Percentiles rank a stretch among this genome's conserved stretches.
Evolutionary conservation across 495 filamentous ascomycete species (phyloP).

Genomic region (Aspergillus steynii): DNA sequence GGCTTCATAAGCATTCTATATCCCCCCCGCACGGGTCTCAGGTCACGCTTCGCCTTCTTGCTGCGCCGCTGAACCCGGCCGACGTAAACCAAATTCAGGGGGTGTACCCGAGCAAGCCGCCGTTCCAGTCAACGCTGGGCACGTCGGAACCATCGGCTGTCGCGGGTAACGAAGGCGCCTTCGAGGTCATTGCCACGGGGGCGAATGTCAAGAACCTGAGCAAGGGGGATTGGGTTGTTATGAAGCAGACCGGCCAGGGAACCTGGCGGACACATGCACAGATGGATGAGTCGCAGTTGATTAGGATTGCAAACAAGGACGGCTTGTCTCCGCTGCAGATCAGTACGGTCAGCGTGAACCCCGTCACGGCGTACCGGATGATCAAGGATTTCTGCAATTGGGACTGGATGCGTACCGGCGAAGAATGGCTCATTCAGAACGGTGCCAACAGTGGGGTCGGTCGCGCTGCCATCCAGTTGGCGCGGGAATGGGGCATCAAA

Average conservation of each 20-base stretch:
- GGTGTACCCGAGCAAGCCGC: constrained; percentile 85
- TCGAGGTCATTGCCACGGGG: constrained; percentile 75
- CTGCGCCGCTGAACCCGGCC: constrained; percentile 91
- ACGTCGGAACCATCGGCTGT: constrained; percentile 73
- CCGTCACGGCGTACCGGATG: constrained; percentile 91
- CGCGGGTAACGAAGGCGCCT: constrained; percentile 87
- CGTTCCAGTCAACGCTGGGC: constrained; percentile 69
- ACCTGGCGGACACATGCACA: constrained; percentile 93
- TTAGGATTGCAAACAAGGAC: constrained; percentile 64
- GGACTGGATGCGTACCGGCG: constrained; percentile 48
- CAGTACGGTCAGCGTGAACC: constrained; percentile 86
- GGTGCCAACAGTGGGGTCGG: constrained; percentile 94
- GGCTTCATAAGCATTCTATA: constrained; percentile 80
- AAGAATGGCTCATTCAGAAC: constrained; percentile 93
- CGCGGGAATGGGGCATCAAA: constrained; percentile 76
- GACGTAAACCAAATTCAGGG: constrained; percentile 98
- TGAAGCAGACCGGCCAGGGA: constrained; percentile 74
- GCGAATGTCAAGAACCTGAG: constrained; percentile 51
- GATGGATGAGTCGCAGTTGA: constrained; percentile 59
- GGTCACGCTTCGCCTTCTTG: constrained; percentile 74
- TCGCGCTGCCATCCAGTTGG: constrained; percentile 83
- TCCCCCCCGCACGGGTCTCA: constrained; percentile 62
- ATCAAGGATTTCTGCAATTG: constrained; percentile 75
- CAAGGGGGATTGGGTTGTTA: constrained; percentile 91
- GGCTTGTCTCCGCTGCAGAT: constrained; percentile 73